Evolutionary conservation across 2,329 filamentous ascomycete species (phyloP), one percentile per base, ranked within the genome.

Genomic region (Microsporum audouinii): DNA sequence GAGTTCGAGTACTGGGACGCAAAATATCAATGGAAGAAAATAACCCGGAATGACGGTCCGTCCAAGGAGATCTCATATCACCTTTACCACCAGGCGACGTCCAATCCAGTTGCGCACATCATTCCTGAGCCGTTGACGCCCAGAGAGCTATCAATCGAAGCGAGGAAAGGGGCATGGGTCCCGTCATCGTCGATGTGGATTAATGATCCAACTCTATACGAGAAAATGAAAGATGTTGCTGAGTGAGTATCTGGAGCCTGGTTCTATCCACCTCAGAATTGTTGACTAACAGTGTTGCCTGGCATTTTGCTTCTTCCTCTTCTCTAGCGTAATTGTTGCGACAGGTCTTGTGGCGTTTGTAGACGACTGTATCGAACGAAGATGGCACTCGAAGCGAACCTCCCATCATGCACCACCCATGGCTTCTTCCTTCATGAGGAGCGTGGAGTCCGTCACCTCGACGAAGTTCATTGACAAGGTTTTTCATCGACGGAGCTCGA

Each of bases 1-100:
- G 88, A 91, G 60, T 96, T 95, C 69, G 88, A 92, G 70, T 96
- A 95, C 80, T 97, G 94, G 94, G 90, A 89, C 31, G 82, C 87
- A 67, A 82, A 79, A 60, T 97, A 97, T 74, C 78, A 83, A 59
- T 97, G 94, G 94, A 88, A 85, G 72, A 84, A 90, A 41, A 81
- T 87, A 57, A 77, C 82, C 51, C 85, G 87, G 71, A 85, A 84
- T 73, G 84, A 89, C 65, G 82, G 86, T 49, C 79, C 77, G 41
- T 76, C 81, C 60, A 79, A 81, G 60, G 81, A 85, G 58, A 80
- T 89, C 17, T 89, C 88, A 3, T 96, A 89, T 75, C 88, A 95
- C 69, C 83, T 97, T 38, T 78, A 89, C 65, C 85, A 88, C 65
- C 81, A 84, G 66, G 84, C 85, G 58, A 81, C 80, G 57, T 80